Evolutionary conservation across 75 land plant genomes (phyloP).

Genomic region (Chamaecyparis obtusa): DNA sequence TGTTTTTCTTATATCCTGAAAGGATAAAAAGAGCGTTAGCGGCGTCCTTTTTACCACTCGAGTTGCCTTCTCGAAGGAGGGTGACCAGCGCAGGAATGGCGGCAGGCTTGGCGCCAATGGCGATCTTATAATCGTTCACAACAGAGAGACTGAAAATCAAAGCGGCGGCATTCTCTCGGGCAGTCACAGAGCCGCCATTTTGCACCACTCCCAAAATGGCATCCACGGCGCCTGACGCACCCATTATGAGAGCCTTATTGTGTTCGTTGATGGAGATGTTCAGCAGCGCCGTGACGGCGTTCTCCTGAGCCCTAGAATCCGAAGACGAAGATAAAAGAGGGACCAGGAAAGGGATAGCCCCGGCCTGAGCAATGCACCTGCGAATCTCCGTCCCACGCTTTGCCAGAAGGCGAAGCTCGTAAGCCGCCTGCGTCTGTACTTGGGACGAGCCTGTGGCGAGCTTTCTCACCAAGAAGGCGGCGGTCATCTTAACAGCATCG

Average conservation of each 20-base stretch:
- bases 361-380: slow-evolving; percentile 66
- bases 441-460: slow-evolving; percentile 52
- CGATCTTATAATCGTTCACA: slow-evolving; percentile 48
- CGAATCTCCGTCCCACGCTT: slow-evolving; percentile 68
- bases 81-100: slow-evolving; percentile 54
- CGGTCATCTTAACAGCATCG: slow-evolving; percentile 58
- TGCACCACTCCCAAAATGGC: slow-evolving; percentile 44
- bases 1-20: slow-evolving; percentile 39
- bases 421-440: slow-evolving; percentile 49
- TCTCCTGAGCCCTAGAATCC: slow-evolving; percentile 57
- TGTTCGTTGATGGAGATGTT: slow-evolving; percentile 64
- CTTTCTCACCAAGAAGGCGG: slow-evolving; percentile 60
- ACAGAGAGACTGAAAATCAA: slow-evolving; percentile 57
- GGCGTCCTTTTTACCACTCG: slow-evolving; percentile 63
- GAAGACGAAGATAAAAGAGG: slow-evolving; percentile 35
- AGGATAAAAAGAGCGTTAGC: slow-evolving; percentile 67
- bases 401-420: slow-evolving; percentile 68
- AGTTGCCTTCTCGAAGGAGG: slow-evolving; percentile 47
- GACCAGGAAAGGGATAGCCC: slow-evolving; percentile 66
- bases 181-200: slow-evolving; percentile 45
- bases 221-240: slow-evolving; percentile 56
- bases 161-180: slow-evolving; percentile 85
- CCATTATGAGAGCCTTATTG: slow-evolving; percentile 63
- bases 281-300: slow-evolving; percentile 70
- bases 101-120: slow-evolving; percentile 37